Base-by-base conservation (phyloP, 2,329 filamentous ascomycete genomes). In the Neofusicoccum kwambonambiense region DNA sequence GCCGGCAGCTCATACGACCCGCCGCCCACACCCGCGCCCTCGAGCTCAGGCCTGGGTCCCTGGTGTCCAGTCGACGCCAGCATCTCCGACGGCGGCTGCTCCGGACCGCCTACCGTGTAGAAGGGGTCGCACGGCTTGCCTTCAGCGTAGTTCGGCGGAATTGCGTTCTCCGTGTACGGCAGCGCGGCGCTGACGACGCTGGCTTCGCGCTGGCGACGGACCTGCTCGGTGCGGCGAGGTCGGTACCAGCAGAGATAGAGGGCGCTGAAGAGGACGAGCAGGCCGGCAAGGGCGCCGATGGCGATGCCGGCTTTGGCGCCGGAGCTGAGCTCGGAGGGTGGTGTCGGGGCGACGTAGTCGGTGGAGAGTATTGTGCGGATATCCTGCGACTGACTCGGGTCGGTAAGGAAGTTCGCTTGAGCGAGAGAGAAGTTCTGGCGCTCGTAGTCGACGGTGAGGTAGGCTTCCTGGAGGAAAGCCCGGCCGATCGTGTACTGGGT, bases 401-500 rank as follows among this genome's bases (percentile, higher is more conserved):
- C 50, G 13, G 49, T 22, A 2, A 2, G 9, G 6, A 45, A 56
- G 7, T 39, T 64, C 6, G 49, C 44, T 41, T 64, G 61, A 3
- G 61, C 19, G 9, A 64, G 37, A 2, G 71, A 74, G 56, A 78
- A 77, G 51, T 73, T 75, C 5, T 61, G 15, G 1, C 70, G 69
- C 27, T 77, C 75, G 51, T 77, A 76, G 61, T 78, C 75, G 11
- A 76, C 76, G 22, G 74, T 51, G 1, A 78, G 64, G 47, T 78
- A 78, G 1, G 76, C 71, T 66, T 78, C 75, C 56, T 78, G 76
- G 0, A 78, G 63, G 15, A 78, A 73, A 0, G 74, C 69, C 1
- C 76, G 74, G 0, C 76, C 76, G 1, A 78, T 63, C 3, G 42
- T 57, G 31, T 57, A 42, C 27, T 64, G 62, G 2, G 68, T 71